These are phyloP conservation scores for Diaporthe aspalathi DNA, from an alignment of 2,329 filamentous ascomycete genomes.

Conservation along the genomic window DNA sequence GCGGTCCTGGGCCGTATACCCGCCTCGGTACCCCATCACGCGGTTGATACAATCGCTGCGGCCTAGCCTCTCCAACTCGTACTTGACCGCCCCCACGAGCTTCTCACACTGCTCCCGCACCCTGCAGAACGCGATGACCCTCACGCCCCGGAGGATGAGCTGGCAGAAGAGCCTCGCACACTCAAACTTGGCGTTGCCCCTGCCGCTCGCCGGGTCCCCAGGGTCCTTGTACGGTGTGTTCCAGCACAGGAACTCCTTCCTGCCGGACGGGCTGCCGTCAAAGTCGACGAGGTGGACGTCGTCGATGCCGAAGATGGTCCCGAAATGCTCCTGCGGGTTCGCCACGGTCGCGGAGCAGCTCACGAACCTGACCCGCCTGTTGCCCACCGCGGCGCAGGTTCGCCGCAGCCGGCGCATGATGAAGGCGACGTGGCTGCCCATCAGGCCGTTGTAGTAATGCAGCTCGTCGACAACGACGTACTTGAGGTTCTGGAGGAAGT, in stretches of 20 bases:
- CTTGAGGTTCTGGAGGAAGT: constrained; percentile 87
- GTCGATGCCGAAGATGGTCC: constrained; percentile 89
- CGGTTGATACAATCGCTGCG: constrained; percentile 79
- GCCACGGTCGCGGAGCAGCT: constrained; percentile 97
- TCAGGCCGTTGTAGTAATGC: constrained; percentile 95
- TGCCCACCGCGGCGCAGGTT: constrained; percentile 91
- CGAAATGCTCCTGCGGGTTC: constrained; percentile 92
- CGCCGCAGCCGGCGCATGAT: constrained; percentile 91
- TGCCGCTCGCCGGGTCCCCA: constrained; percentile 84
- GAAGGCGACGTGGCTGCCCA: constrained; percentile 93
- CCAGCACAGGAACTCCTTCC: constrained; percentile 97
- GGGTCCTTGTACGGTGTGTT: constrained; percentile 96
- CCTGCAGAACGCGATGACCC: constrained; percentile 92
- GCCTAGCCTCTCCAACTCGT: constrained; percentile 79
- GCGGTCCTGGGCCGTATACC: constrained; percentile 92
- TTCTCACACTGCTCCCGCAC: constrained; percentile 90
- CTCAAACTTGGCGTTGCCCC: constrained; percentile 84
- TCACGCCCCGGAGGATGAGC: constrained; percentile 85
- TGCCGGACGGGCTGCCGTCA: constrained; percentile 90
- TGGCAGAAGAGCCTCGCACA: constrained; percentile 93
- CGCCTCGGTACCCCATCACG: constrained; percentile 95
- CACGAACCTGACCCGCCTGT: constrained; percentile 86
- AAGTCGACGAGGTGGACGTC: constrained; percentile 86
- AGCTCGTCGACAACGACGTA: constrained; percentile 94
- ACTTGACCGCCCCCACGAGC: constrained; percentile 81